Base-by-base conservation (phyloP, 2,329 filamentous ascomycete species). In the Trichoderma oligosporum region DNA sequence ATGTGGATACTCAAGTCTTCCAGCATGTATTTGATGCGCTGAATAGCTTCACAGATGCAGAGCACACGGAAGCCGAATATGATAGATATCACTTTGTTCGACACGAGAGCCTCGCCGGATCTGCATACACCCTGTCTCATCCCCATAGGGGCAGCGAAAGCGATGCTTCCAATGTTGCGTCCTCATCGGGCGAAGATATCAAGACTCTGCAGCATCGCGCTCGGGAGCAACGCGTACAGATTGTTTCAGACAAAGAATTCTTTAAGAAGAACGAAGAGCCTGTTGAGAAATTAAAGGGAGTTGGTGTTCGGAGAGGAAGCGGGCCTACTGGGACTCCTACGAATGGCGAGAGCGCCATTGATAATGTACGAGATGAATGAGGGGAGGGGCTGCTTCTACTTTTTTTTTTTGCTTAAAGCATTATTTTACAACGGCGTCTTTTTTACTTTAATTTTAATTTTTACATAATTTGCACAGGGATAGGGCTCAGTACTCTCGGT, bases 11-110 rank as follows among this genome's bases (percentile, higher is more conserved):
- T 1, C 83, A 91, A 52, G 93, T 97, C 2, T 97, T 97, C 67
- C 89, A 86, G 14, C 90, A 96, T 68, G 91, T 99, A 1, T 92
- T 96, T 62, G 87, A 95, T 64, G 92, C 94, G 0, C 77, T 99
- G 8, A 85, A 95, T 59, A 86, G 80, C 64, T 90, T 87, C 68
- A 82, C 79, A 2, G 76, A 78, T 39, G 76, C 82, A 0, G 77
- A 79, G 46, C 82, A 85, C 65, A 78, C 79, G 2, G 74, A 79
- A 57, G 82, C 84, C 64, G 82, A 87, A 66, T 86, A 82, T 62
- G 82, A 80, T 53, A 76, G 76, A 38, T 86, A 85, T 64, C 74
- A 74, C 48, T 69, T 74, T 25, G 80, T 78, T 25, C 74, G 81
- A n/a, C 73, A 76, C 45, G 74, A 75, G 60, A 82, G 78, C 63